Conservation (phyloP, 768 basidiomycete species). For the Auriscalpium microsporum region DNA sequence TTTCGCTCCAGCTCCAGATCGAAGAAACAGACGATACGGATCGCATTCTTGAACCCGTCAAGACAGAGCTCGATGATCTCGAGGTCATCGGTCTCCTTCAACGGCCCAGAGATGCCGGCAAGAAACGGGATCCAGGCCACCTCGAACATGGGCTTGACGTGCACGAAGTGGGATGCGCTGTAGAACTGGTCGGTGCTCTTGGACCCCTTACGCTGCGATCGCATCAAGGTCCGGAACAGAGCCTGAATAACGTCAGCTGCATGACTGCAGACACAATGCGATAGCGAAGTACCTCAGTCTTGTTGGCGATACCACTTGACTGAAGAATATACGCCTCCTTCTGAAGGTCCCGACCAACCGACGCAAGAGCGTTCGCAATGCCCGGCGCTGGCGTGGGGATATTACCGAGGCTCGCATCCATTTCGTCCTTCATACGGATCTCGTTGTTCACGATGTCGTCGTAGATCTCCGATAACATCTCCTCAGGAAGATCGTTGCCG, state of each 20-base stretch:
- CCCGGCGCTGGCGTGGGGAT: slow-evolving; percentile 49
- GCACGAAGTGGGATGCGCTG: slow-evolving; percentile 92
- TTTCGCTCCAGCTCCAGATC: slow-evolving; percentile 97
- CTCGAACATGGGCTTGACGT: slow-evolving; percentile 98
- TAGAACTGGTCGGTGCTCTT: slow-evolving; percentile 84
- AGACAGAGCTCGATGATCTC: slow-evolving; percentile 88
- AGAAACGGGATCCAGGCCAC: slow-evolving; percentile 99
- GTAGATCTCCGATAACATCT: slow-evolving; percentile 67
- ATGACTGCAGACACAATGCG: neutral
- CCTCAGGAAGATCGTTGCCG: slow-evolving; percentile 78
- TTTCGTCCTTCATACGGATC: slow-evolving; percentile 98
- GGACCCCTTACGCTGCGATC: slow-evolving; percentile 79
- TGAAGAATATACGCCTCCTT: slow-evolving; percentile 94
- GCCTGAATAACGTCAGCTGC: slow-evolving; percentile 39
- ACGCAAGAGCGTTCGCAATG: slow-evolving; percentile 72
- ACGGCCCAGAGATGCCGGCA: slow-evolving; percentile 86
- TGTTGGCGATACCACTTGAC: slow-evolving; percentile 92
- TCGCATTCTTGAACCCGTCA: slow-evolving; percentile 96
- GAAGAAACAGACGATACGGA: slow-evolving; percentile 93
- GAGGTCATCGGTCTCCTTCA: slow-evolving; percentile 92
- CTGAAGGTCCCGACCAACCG: slow-evolving; percentile 90
- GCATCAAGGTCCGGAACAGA: slow-evolving; percentile 86
- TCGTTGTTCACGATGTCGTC: slow-evolving; percentile 90
- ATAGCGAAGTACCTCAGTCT: slow-evolving; percentile 68
- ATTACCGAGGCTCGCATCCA: slow-evolving; percentile 47